Evolutionary conservation across 306 rosid species (phyloP), one percentile per base, ranked within the genome.

Genomic region (Canavalia gladiata): DNA sequence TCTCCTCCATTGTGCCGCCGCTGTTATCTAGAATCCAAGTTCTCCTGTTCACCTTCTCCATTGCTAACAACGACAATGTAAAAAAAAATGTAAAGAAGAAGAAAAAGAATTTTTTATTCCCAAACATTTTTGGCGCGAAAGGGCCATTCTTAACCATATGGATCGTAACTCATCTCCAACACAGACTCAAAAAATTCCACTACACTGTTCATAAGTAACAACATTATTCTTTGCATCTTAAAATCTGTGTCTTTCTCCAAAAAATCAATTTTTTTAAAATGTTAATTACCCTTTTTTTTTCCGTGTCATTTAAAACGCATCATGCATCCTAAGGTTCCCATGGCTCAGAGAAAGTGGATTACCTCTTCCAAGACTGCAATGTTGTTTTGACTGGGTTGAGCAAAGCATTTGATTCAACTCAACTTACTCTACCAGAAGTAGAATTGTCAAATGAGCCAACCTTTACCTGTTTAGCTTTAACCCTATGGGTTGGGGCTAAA

Each of bases 161-260:
- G 99, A 89, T 88, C 55, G 97, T 98, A 0, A 96, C 99, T n/a
- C 97, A 95, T 69, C 89, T 95, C 56, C 98, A 95, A 73, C 88
- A 87, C 85, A 82, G 97, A 46, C 93, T 95, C 60, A 91, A 87
- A 77, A 95, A 95, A 85, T 87, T 95, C 30, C 98, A 95, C 28
- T 95, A 89, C 77, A 75, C 97, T 7, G 94, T 93, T 30, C 86
- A 98, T 95, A 37, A 54, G 97, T 84, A n/a, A 52, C 29, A 6
- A 9, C 2, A 29, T 68, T 9, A 39, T 7, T 57, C 50, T 9
- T 33, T 12, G 18, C 0, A 31, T 28, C 0, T 9, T 8, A 10
- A 67, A 29, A 1, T 5, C 8, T 0, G 2, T 56, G n/a, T 18
- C 39, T 4, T 13, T 39, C 49, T 18, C 5, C 5, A 7, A 45